These are phyloP conservation scores for Leptographium procerum DNA, from an alignment of 2,329 filamentous ascomycete species.

Conservation along the genomic window DNA sequence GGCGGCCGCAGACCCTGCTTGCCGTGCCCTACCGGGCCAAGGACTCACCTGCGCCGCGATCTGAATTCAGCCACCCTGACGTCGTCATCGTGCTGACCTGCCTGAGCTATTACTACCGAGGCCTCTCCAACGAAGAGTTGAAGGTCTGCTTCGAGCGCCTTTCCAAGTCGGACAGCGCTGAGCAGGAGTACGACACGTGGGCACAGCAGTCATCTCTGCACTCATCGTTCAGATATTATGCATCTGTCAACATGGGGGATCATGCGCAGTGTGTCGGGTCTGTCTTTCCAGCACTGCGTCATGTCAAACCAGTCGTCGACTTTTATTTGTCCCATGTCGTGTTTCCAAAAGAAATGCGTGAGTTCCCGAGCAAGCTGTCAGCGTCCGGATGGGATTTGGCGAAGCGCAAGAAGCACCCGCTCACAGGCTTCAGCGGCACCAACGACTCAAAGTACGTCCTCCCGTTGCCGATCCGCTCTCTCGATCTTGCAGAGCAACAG, in stretches of 20 bases:
- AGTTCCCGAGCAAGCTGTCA: constrained; percentile 52
- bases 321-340: constrained; percentile 49
- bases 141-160: constrained; percentile 35
- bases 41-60: constrained; percentile 39
- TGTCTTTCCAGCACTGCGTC: constrained; percentile 42
- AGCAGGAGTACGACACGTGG: constrained; percentile 40
- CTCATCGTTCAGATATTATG: constrained; percentile 30
- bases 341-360: constrained; percentile 49
- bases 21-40: constrained; percentile 51
- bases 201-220: constrained; percentile 19
- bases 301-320: constrained; percentile 44
- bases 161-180: constrained; percentile 36
- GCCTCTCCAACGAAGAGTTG: constrained; percentile 39
- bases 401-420: constrained; percentile 31
- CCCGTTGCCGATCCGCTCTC: constrained; percentile 42
- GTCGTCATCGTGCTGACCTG: constrained; percentile 44
- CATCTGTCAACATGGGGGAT: constrained; percentile 49
- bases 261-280: constrained; percentile 28
- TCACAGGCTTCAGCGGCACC: constrained; percentile 60
- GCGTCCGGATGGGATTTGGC: constrained; percentile 59
- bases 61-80: constrained; percentile 54
- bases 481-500: constrained; percentile 39
- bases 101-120: constrained; percentile 44
- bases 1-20: constrained; percentile 31
- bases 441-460: constrained; percentile 50